phyloP scores from a whole-genome alignment of 345 rosid species.

The Salix udensis region DNA sequence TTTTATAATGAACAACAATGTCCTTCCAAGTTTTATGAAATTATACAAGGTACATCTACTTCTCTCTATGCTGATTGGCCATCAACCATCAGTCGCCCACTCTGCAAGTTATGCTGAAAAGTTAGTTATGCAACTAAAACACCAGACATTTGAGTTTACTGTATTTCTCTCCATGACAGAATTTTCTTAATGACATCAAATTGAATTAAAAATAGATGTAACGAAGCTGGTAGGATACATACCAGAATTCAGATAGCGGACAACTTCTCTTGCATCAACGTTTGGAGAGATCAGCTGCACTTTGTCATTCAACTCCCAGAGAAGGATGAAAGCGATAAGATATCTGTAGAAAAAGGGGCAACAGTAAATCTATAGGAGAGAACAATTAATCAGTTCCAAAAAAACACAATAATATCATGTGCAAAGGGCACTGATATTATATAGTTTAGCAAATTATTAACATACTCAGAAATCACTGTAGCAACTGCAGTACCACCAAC shows the following conservation, averaged over 20 bases:
- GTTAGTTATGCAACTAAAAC: not conserved
- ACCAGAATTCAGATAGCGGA: slow-evolving; percentile 80
- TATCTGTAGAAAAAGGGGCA: slow-evolving; percentile 43
- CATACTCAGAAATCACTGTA: slow-evolving; percentile 97
- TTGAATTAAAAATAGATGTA: not conserved
- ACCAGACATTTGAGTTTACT: not conserved
- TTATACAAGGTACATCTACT: not conserved
- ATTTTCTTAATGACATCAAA: not conserved
- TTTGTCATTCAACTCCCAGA: slow-evolving; percentile 73
- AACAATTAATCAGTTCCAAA: not conserved
- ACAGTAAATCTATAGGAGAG: slow-evolving; percentile 6
- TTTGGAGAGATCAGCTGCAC: slow-evolving; percentile 64
- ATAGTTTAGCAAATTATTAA: slow-evolving; percentile 64
- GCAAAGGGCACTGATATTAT: slow-evolving; percentile 17
- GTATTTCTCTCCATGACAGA: not conserved
- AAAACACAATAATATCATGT: slow-evolving; percentile 4
- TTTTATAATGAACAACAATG: not conserved
- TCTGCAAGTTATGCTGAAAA: not conserved
- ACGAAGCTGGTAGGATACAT: slow-evolving; percentile 7
- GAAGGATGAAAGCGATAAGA: slow-evolving; percentile 74
- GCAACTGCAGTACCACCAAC: slow-evolving; percentile 83
- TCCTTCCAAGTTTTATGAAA: not conserved
- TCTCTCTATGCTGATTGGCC: not conserved
- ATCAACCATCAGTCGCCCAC: not conserved
- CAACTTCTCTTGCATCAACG: slow-evolving; percentile 51